Conservation (phyloP, 345 rosid genomes). For the Lenwebbia sp. region DNA sequence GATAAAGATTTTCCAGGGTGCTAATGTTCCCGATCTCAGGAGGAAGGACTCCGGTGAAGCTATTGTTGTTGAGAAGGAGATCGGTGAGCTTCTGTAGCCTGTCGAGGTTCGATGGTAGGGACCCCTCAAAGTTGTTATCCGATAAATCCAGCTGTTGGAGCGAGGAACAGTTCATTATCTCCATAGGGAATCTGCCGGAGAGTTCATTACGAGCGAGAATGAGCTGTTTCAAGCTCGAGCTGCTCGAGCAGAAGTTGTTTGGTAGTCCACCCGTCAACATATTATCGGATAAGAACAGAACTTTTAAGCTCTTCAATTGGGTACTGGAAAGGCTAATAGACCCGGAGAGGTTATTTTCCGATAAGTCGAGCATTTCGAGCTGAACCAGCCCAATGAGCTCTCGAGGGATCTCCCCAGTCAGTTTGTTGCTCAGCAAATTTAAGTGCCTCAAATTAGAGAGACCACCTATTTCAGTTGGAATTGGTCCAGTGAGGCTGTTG, state of each 20-base stretch:
- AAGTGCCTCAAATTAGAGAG: slow-evolving; percentile 46
- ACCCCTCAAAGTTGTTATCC: slow-evolving; percentile 42
- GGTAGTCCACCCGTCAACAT: slow-evolving; percentile 46
- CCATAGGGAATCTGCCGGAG: slow-evolving; percentile 53
- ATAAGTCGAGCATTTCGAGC: slow-evolving; percentile 54
- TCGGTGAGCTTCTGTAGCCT: slow-evolving; percentile 34
- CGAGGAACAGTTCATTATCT: slow-evolving; percentile 45
- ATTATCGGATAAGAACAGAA: slow-evolving; percentile 38
- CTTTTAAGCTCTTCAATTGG: slow-evolving; percentile 30
- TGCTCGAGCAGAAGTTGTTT: slow-evolving; percentile 36
- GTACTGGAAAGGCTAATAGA: slow-evolving; percentile 23
- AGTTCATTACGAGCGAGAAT: slow-evolving; percentile 40
- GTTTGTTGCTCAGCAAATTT: slow-evolving; percentile 40
- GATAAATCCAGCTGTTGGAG: slow-evolving; percentile 54
- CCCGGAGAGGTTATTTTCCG: slow-evolving; percentile 62
- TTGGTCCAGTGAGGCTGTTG: slow-evolving; percentile 56
- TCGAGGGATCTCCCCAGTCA: slow-evolving; percentile 47
- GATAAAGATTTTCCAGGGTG: slow-evolving; percentile 37
- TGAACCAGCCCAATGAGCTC: slow-evolving; percentile 38
- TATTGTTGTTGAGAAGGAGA: slow-evolving; percentile 37
- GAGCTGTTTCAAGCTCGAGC: slow-evolving; percentile 40
- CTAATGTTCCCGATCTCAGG: slow-evolving; percentile 52
- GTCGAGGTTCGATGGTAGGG: slow-evolving; percentile 43
- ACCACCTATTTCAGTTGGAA: slow-evolving; percentile 51
- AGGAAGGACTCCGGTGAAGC: slow-evolving; percentile 41